These are phyloP conservation scores for Clarireedia hainanense DNA, from an alignment of 2,329 filamentous ascomycete genomes.

Conservation along the genomic window DNA sequence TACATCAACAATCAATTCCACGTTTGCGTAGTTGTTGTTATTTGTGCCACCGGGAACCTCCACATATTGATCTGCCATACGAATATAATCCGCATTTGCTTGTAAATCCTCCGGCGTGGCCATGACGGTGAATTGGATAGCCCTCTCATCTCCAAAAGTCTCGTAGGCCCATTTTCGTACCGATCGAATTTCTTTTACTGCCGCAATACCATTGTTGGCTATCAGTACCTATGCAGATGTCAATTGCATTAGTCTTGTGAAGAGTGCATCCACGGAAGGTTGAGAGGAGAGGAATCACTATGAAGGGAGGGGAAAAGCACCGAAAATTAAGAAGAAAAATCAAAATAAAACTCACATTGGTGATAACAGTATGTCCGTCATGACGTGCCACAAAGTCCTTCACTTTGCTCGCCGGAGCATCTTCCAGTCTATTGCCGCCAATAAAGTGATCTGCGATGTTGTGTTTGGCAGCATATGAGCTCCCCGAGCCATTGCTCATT, in stretches of 20 bases:
- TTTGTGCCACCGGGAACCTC: slow-evolving; percentile 98
- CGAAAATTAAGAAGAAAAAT: not conserved
- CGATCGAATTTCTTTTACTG: slow-evolving; percentile 98
- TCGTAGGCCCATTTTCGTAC: slow-evolving; percentile 99
- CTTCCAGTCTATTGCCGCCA: slow-evolving; percentile 80
- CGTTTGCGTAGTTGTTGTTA: slow-evolving; percentile 99
- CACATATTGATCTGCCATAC: slow-evolving; percentile 99
- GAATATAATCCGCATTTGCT: slow-evolving; percentile 98
- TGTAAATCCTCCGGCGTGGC: slow-evolving; percentile 95
- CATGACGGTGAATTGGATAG: slow-evolving; percentile 99
- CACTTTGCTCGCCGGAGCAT: slow-evolving; percentile 75
- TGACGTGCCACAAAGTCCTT: slow-evolving; percentile 91
- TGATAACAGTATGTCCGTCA: slow-evolving; percentile 96
- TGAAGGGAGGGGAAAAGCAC: not conserved
- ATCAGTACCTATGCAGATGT: slow-evolving; percentile 68
- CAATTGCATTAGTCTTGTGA: not conserved
- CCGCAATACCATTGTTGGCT: slow-evolving; percentile 99
- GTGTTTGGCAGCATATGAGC: slow-evolving; percentile 72
- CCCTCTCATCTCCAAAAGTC: slow-evolving; percentile 95
- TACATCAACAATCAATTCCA: slow-evolving; percentile 97
- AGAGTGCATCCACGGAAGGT: too few species aligned
- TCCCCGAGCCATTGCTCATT: slow-evolving; percentile 47
- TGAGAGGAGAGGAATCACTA: not conserved
- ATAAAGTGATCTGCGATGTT: slow-evolving; percentile 90
- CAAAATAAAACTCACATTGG: slow-evolving; percentile 56